Conservation (phyloP, 169 alveolate genomes). For the Plasmodium yoelii region DNA sequence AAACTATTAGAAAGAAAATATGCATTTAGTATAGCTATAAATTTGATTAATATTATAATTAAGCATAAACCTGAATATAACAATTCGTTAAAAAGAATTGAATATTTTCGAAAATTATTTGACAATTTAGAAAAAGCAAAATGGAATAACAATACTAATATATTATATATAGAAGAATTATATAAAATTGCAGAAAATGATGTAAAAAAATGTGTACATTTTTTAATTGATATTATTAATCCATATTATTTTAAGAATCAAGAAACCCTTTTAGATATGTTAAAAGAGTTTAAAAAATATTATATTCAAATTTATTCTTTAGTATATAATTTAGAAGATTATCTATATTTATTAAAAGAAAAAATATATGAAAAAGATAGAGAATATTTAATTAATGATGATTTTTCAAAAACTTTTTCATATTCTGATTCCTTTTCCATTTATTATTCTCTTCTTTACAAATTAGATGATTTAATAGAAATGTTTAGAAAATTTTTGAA, state of each 20-base stretch:
- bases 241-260: conserved; percentile 58
- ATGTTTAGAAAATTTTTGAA: conserved; percentile 18
- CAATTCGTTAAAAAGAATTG: conserved; percentile 18
- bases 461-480: conserved; percentile 47
- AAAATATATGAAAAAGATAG: conserved; percentile 24
- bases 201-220: conserved; percentile 36
- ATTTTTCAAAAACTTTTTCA: conserved; percentile 18
- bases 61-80: conserved; percentile 51
- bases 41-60: conserved; percentile 36
- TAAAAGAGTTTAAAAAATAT: conserved; percentile 53
- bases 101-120: conserved; percentile 42
- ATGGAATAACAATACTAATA: conserved; percentile 34
- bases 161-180: conserved; percentile 44
- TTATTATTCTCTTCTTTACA: conserved; percentile 29
- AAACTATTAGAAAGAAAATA: conserved; percentile 60
- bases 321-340: conserved; percentile 62
- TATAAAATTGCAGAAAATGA: conserved; percentile 61
- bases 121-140: conserved; percentile 29
- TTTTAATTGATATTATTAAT: conserved; percentile 35
- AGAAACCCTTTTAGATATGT: conserved; percentile 11
- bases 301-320: conserved; percentile 22
- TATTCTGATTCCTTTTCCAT: conserved; percentile 51
- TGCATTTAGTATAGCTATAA: conserved; percentile 47
- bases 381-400: conserved; percentile 27
- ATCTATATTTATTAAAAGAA: conserved; percentile 52